These are phyloP conservation scores for Rutstroemia sydowiana DNA, from an alignment of 2,329 filamentous ascomycete species.

Conservation along the genomic window DNA sequence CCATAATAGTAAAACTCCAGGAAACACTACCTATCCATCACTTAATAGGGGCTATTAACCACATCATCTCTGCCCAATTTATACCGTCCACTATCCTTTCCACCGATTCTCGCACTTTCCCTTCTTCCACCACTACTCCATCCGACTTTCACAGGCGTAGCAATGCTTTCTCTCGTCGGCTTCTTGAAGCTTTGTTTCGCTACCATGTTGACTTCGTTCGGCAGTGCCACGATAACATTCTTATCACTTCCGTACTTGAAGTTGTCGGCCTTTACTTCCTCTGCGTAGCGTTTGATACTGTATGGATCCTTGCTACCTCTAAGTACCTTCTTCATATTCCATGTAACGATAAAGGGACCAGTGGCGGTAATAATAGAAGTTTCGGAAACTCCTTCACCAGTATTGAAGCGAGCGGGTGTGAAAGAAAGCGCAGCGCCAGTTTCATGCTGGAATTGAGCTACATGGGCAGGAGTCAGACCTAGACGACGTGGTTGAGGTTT, in stretches of 20 bases:
- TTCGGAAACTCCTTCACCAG: slow-evolving; percentile 70
- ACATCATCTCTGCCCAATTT: slow-evolving; percentile 76
- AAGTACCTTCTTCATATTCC: slow-evolving; percentile 87
- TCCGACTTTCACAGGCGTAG: slow-evolving; percentile 39
- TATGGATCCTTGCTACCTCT: slow-evolving; percentile 79
- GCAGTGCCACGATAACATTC: slow-evolving; percentile 94
- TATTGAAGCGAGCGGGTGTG: slow-evolving; percentile 90
- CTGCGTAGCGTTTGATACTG: slow-evolving; percentile 90
- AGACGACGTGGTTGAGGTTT: slow-evolving; percentile 92
- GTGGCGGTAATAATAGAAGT: slow-evolving; percentile 96
- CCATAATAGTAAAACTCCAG: too few relatives aligned
- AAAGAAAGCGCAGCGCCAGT: slow-evolving; percentile 81
- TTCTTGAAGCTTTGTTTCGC: slow-evolving; percentile 76
- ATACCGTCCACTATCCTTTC: slow-evolving; percentile 51
- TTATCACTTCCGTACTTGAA: slow-evolving; percentile 97
- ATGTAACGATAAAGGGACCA: slow-evolving; percentile 93
- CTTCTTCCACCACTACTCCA: slow-evolving; percentile 42
- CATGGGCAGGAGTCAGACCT: slow-evolving; percentile 80
- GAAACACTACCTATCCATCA: too few relatives aligned
- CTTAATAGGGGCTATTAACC: slow-evolving; percentile 60
- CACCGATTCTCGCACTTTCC: slow-evolving; percentile 42
- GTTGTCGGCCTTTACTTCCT: slow-evolving; percentile 96
- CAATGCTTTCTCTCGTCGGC: slow-evolving; percentile 89
- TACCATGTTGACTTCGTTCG: slow-evolving; percentile 98
- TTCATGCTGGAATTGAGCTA: slow-evolving; percentile 96